Conservation (phyloP, 2,329 filamentous ascomycete species). For the Metarhizium brunneum region DNA sequence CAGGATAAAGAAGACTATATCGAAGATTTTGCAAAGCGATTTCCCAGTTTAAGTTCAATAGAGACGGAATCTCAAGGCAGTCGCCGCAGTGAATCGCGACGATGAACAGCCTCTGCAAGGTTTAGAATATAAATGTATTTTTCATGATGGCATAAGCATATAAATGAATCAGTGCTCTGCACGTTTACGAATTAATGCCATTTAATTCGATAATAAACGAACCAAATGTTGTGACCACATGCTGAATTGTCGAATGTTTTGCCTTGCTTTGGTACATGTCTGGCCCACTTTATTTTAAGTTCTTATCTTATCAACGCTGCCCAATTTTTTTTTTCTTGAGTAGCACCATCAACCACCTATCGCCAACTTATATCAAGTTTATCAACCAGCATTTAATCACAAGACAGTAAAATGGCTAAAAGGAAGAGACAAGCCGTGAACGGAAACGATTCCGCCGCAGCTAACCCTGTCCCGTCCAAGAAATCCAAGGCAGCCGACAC, state of each 20-base stretch:
- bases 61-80: constrained; percentile 66
- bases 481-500: constrained; percentile 18
- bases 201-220: neutral
- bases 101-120: constrained; percentile 8
- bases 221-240: neutral
- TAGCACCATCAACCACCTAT: neutral
- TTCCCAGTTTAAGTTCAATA: constrained; percentile 73
- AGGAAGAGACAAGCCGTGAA: constrained; percentile 35
- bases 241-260: neutral
- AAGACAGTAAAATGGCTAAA: constrained; percentile 31
- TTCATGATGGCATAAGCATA: constrained; percentile 6
- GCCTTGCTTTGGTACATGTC: too few relatives aligned
- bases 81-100: constrained; percentile 19
- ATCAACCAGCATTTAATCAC: neutral
- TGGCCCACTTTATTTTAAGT: neutral
- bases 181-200: neutral
- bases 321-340: constrained; percentile 3
- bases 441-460: constrained; percentile 13
- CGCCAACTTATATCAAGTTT: neutral
- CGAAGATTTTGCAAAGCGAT: constrained; percentile 69
- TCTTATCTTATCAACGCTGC: constrained; percentile 6
- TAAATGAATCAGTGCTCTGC: neutral
- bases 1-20: constrained; percentile 58
- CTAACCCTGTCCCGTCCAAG: constrained; percentile 19
- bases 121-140: constrained; percentile 4